Base-by-base conservation (phyloP, 768 basidiomycete species). In the Hygrocybe coccinea region DNA sequence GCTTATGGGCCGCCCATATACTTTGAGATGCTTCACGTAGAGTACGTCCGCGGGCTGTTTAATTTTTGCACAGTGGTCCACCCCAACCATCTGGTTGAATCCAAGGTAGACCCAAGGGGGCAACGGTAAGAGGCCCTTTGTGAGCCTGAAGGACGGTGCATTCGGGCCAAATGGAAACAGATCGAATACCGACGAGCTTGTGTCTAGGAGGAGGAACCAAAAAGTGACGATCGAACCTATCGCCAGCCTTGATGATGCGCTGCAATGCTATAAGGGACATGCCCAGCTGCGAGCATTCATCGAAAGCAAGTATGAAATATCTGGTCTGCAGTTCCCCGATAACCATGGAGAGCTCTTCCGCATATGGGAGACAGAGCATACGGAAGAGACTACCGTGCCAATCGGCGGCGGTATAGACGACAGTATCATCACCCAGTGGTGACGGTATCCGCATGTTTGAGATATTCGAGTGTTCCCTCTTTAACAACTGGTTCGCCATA, bases 211-310 rank as follows among this genome's bases (percentile, higher is more conserved):
- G 14, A 55, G 37, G 24, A 55, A 49, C 54, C 54, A 55, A 21
- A 44, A 35, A 17, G 35, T 29, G n/a, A 47, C 44, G 22, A 5
- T 47, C 14, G 14, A 22, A 47, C 22, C 14, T 2, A 34, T 55
- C 54, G 34, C 33, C 29, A n/a, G 54, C 46, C 33, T 55, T 55
- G 44, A 55, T 55, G n/a, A 55, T 48, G 12, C 33, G 54, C 44
- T 36, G 54, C 24, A 55, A 34, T 34, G 54, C 54, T 21, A 35
- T 34, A 15, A 55, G 46, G 7, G 54, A 48, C 41, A 55, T 55
- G 24, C 34, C 15, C 45, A 55, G 45, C 35, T 48, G 45, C 25
- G 44, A 34, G 34, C 54, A 55, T 33, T 48, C 45, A 37, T 55
- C 44, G 29, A 55, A 44, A 15, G 54, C 44, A 43, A 55, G 21